phyloP scores from a whole-genome alignment of 2,329 filamentous ascomycete genomes.

The Piedraia hortae region DNA sequence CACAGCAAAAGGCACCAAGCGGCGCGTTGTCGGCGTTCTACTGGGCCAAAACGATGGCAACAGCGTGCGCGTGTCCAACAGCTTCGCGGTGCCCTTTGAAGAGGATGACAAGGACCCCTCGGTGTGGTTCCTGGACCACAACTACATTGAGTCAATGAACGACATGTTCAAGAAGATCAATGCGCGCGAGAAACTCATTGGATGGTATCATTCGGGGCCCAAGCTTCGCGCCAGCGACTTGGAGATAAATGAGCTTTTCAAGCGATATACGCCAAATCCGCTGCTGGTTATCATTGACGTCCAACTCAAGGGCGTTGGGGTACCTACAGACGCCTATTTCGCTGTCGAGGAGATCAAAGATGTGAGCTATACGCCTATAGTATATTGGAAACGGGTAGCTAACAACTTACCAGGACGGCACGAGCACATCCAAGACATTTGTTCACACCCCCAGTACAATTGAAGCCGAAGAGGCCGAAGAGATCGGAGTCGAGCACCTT shows the following conservation, averaged over 20 bases:
- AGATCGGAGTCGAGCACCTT: conserved; percentile 94
- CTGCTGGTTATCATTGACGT: conserved; percentile 95
- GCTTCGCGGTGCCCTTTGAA: conserved; percentile 95
- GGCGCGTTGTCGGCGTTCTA: conserved; percentile 78
- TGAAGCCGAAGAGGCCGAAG: conserved; percentile 94
- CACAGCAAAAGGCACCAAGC: conserved; percentile 63
- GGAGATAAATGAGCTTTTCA: conserved; percentile 98
- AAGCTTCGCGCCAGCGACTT: conserved; percentile 91
- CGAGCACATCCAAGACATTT: conserved; percentile 87
- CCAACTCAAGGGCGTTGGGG: conserved; percentile 89
- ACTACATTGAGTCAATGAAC: conserved; percentile 98
- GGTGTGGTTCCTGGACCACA: conserved; percentile 98
- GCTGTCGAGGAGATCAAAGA: conserved; percentile 99
- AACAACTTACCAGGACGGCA: conserved; percentile 45
- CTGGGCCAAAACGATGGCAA: conserved; percentile 90
- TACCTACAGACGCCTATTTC: conserved; percentile 96
- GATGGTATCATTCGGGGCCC: conserved; percentile 96
- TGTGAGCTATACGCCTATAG: conserved; percentile 21
- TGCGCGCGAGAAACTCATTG: conserved; percentile 91
- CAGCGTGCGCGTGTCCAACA: conserved; percentile 92
- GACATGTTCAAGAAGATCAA: conserved; percentile 99
- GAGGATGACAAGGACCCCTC: conserved; percentile 97
- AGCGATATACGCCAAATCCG: conserved; percentile 91
- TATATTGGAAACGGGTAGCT: conserved; percentile 3
- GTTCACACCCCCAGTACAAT: conserved; percentile 96